Conservation (phyloP, 31 red algal species). For the Porphyra umbilicalis region DNA sequence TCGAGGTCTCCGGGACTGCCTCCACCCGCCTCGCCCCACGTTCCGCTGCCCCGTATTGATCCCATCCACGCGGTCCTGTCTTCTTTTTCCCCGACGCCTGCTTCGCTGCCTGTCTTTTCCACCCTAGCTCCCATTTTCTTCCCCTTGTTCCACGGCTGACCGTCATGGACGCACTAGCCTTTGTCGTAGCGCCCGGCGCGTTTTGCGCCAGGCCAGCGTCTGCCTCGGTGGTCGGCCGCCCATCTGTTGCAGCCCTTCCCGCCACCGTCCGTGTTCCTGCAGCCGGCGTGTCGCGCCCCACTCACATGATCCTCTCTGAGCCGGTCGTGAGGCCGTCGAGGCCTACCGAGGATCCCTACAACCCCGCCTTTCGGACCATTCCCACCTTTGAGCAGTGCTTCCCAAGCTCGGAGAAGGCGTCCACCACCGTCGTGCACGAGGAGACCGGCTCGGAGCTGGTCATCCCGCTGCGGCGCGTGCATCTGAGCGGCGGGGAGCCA, state of each 20-base stretch:
- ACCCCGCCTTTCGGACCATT: slow-evolving; percentile 57
- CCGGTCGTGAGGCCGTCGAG: background rate
- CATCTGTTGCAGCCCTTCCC: background rate
- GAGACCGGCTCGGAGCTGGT: slow-evolving; percentile 42
- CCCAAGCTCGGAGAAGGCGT: slow-evolving; percentile 71
- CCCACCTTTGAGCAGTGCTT: slow-evolving; percentile 84
- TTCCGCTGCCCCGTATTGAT: too few species aligned
- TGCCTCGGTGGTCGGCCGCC: background rate
- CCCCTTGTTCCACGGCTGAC: background rate
- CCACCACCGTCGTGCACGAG: slow-evolving; percentile 54
- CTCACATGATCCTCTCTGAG: background rate
- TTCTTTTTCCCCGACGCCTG: too few species aligned
- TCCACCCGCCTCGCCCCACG: too few species aligned
- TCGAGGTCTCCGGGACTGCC: too few species aligned
- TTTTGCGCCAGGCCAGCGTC: background rate
- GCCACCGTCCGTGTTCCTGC: background rate
- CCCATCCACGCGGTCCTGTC: too few species aligned
- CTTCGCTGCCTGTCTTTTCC: too few species aligned
- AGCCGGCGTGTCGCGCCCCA: background rate
- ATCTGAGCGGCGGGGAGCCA: slow-evolving; percentile 61
- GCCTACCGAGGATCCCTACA: slow-evolving; percentile 63
- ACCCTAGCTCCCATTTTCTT: background rate
- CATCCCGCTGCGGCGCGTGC: slow-evolving; percentile 75
- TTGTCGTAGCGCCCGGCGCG: background rate
- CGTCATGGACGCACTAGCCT: background rate